Evolutionary conservation across 305 asterid genomes (phyloP).

Genomic region (Euphrasia arctica): DNA sequence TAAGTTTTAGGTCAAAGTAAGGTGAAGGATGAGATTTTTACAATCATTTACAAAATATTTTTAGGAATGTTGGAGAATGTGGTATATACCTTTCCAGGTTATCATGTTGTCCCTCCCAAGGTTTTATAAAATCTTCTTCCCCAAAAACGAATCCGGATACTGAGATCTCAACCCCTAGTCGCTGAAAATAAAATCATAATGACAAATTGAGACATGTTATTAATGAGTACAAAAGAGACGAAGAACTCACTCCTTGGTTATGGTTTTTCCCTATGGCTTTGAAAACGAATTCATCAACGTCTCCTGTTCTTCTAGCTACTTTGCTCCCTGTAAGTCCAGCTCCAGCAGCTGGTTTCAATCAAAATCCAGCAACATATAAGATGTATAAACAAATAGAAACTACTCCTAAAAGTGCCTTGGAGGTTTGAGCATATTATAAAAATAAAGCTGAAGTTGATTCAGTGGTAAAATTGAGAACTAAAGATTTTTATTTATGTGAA

Average conservation of each 20-base stretch:
- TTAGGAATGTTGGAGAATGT: constrained; percentile 18
- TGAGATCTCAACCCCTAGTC: constrained; percentile 83
- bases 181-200: constrained; percentile 46
- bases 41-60: constrained; percentile 10
- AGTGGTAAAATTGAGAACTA: too few species aligned
- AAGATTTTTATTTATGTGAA: too few species aligned
- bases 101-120: constrained; percentile 78
- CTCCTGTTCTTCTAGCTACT: constrained; percentile 96
- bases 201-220: constrained; percentile 19
- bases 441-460: too few species aligned
- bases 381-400: constrained; percentile 23
- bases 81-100: constrained; percentile 72
- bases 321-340: constrained; percentile 98
- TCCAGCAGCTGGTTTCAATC: constrained; percentile 79
- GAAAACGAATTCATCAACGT: constrained; percentile 94
- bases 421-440: too few species aligned
- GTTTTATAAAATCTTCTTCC: constrained; percentile 76
- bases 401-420: too few species aligned
- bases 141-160: constrained; percentile 86
- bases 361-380: constrained; percentile 28
- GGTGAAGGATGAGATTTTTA: constrained; percentile 19
- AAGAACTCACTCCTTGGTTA: constrained; percentile 84
- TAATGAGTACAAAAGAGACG: not conserved
- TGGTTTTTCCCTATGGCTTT: constrained; percentile 81
- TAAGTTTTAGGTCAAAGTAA: constrained; percentile 3